Conservation (phyloP, 768 basidiomycete species). For the Pleurotus tuoliensis region DNA sequence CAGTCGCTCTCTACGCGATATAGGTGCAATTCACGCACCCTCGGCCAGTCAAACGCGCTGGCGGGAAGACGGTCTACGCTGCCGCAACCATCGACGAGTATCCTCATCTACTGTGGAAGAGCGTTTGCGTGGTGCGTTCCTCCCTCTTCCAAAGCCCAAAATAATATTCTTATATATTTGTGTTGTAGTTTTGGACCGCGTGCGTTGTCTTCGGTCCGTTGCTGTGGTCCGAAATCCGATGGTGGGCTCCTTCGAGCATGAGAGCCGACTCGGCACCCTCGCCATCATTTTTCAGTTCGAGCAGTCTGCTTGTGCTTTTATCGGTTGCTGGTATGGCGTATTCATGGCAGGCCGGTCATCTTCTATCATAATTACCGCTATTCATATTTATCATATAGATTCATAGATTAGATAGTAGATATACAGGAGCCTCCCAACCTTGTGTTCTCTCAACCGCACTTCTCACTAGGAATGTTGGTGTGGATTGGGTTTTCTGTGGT, state of each 20-base stretch:
- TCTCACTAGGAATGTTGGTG: too few relatives aligned
- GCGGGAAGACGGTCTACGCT: slow-evolving; percentile 34
- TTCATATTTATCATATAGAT: too few relatives aligned
- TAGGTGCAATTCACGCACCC: slow-evolving; percentile 79
- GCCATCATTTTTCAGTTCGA: not conserved
- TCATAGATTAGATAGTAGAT: too few relatives aligned
- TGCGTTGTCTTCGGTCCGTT: slow-evolving; percentile 86
- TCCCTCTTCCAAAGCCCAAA: not conserved
- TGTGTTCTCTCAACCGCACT: too few relatives aligned
- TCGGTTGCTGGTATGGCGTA: slow-evolving; percentile 3
- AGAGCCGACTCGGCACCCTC: not conserved
- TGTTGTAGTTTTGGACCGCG: slow-evolving; percentile 79
- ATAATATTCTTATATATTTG: not conserved
- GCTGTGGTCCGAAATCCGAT: slow-evolving; percentile 82
- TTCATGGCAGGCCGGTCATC: slow-evolving; percentile 2
- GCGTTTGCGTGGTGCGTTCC: slow-evolving; percentile 66
- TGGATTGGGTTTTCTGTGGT: too few relatives aligned
- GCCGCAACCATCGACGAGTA: slow-evolving; percentile 57
- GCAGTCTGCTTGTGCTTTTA: not conserved
- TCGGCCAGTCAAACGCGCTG: slow-evolving; percentile 16
- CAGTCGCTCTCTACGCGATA: slow-evolving; percentile 92
- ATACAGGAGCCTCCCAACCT: too few relatives aligned
- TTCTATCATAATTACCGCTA: not conserved
- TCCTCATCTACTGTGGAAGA: slow-evolving; percentile 59
- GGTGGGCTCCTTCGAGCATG: slow-evolving; percentile 47